phyloP scores from a whole-genome alignment of 345 rosid genomes.

The Linum tenue region DNA sequence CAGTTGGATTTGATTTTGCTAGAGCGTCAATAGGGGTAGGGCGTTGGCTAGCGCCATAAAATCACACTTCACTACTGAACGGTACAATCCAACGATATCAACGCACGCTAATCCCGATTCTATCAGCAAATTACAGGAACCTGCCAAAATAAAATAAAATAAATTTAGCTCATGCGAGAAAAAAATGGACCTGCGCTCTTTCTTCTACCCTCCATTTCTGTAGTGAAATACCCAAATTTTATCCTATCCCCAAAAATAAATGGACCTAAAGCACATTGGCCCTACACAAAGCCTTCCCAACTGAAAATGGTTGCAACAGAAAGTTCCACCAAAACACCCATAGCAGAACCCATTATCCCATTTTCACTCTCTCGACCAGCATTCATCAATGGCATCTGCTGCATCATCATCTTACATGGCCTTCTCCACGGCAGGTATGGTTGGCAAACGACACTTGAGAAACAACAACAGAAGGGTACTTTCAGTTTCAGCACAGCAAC shows the following conservation, averaged over 20 bases:
- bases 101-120: too few relatives aligned
- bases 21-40: too few relatives aligned
- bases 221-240: neutral
- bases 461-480: conserved; percentile 13
- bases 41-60: too few relatives aligned
- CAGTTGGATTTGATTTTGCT: too few relatives aligned
- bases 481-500: conserved; percentile 37
- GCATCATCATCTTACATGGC: conserved; percentile 33
- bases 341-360: neutral
- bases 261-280: conserved; percentile 8
- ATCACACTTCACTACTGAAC: too few relatives aligned
- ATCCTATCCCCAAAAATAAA: conserved; percentile 28
- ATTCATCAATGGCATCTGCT: conserved; percentile 30
- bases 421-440: conserved; percentile 34
- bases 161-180: neutral
- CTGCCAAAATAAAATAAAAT: neutral
- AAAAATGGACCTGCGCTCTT: neutral
- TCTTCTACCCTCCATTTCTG: conserved; percentile 1
- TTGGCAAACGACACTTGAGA: conserved; percentile 17
- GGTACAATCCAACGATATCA: too few relatives aligned
- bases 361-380: neutral
- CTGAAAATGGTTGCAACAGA: neutral
- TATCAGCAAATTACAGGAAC: too few relatives aligned
- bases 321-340: too few relatives aligned
- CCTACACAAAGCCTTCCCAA: neutral